Evolutionary conservation across 2,329 filamentous ascomycete species (phyloP), one percentile per base, ranked within the genome.

Genomic region (Arthrobotrys iridis): DNA sequence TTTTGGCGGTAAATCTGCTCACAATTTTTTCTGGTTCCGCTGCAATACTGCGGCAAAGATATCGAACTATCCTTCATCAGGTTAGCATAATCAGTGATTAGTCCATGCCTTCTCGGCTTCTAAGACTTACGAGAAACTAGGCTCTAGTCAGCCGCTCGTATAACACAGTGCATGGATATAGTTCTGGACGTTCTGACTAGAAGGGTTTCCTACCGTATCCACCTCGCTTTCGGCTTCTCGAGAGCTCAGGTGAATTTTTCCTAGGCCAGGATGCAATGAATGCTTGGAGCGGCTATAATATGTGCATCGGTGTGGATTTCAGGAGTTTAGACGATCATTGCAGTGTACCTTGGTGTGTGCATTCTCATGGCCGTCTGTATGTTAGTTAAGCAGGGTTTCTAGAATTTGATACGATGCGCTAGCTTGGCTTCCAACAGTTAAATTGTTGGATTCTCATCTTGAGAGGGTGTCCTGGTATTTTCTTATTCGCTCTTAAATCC

Each of bases 91-190:
- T 1, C 24, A 7, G 26, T 62, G 28, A 40, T 33, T 57, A 26
- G 45, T 43, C 15, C 58, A 48, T 70, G 40, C 30, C 30, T 46
- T 37, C 37, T 62, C 58, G 58, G 41, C 41, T 62, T 62, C 28
- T 45, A 45, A 46, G 37, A 41, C 58, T 45, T 35, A 48, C 28
- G 28, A 58, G 35, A 30, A 48, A 63, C 66, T 33, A 40, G 66
- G 46, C 40, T 57, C 46, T 50, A 15, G 30, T 71, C 66, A 71
- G 57, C 66, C 66, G 66, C 66, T 71, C 66, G 66, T 71, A 71
- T 71, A 71, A 71, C 58, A 64, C 26, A 30, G 64, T 63, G 46
- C 40, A 71, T 41, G 59, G 37, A 55, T 59, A 43, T 52, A 68
- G 50, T 30, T 55, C 30, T 37, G 30, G 26, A 55, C 50, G 30